A percentile compares a stretch with the other conserved stretches of the same genome.
These are phyloP conservation scores for Notholithocarpus densiflorus DNA, from an alignment of 306 rosid genomes.

Conservation along the genomic window DNA sequence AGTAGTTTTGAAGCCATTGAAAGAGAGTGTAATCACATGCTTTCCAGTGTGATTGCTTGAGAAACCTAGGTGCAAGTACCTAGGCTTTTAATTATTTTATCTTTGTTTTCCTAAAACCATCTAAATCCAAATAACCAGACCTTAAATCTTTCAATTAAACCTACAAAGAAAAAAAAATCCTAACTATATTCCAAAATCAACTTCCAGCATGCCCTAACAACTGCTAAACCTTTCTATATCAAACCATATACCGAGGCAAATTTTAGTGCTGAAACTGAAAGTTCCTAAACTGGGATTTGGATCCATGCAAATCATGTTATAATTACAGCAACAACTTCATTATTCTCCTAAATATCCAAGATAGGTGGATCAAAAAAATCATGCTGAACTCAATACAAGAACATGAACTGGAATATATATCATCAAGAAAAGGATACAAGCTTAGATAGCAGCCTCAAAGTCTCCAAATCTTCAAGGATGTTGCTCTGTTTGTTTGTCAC, in stretches of 20 bases:
- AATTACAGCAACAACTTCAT: slow-evolving; percentile 19
- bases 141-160: neutral
- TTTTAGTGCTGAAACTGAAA: neutral
- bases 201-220: no score
- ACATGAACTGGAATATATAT: slow-evolving; percentile 17
- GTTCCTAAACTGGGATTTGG: neutral
- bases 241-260: neutral
- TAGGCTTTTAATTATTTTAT: neutral
- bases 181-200: neutral
- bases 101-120: neutral
- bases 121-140: neutral
- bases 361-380: slow-evolving; percentile 11
- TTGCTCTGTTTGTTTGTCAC: slow-evolving; percentile 97
- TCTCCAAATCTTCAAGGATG: slow-evolving; percentile 92
- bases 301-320: neutral
- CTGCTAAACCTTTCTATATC: neutral
- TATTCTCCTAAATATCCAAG: neutral
- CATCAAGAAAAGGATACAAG: slow-evolving; percentile 70
- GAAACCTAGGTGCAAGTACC: neutral
- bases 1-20: neutral
- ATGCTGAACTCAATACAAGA: neutral
- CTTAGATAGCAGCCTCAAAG: slow-evolving; percentile 88
- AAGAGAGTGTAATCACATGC: neutral
- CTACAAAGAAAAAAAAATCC: neutral
- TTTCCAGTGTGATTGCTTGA: neutral